Conservation (phyloP, 768 basidiomycete genomes). For the Trametes sanguinea region DNA sequence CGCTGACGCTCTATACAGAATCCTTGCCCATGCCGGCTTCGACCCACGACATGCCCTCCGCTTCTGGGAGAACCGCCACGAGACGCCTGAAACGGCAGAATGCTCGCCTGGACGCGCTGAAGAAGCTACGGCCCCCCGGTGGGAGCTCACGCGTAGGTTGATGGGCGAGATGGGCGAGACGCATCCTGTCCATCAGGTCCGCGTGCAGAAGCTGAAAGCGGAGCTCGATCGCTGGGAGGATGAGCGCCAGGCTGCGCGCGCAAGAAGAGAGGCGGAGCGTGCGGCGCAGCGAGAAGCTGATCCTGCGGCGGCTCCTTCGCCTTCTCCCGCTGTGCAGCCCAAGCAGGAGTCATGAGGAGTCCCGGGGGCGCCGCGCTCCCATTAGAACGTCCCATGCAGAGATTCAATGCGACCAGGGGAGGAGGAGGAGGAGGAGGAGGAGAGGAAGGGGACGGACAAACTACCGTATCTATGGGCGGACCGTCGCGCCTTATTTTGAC, state of each 20-base stretch:
- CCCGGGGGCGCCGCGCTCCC: too few relatives aligned
- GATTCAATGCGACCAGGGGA: neutral
- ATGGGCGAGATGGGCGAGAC: conserved; percentile 55
- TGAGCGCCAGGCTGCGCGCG: conserved; percentile 40
- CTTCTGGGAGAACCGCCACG: conserved; percentile 76
- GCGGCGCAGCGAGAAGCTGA: neutral
- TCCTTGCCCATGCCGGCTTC: conserved; percentile 92
- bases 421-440: neutral
- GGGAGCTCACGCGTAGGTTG: conserved; percentile 24
- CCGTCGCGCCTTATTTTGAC: conserved; percentile 2
- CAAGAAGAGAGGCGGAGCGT: conserved; percentile 13
- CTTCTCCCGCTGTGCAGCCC: neutral
- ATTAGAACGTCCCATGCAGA: neutral
- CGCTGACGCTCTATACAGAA: conserved; percentile 41
- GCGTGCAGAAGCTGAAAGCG: conserved; percentile 58
- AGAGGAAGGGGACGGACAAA: neutral
- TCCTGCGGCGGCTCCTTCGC: neutral
- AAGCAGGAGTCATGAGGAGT: neutral
- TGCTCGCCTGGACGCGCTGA: conserved; percentile 41
- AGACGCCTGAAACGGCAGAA: conserved; percentile 41
- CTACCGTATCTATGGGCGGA: conserved; percentile 6
- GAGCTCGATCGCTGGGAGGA: conserved; percentile 76
- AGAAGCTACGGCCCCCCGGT: conserved; percentile 6
- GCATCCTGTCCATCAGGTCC: conserved; percentile 70
- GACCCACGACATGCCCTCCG: conserved; percentile 79